Conservation (phyloP, 208 protist genomes). For the Porcisia deanei region DNA sequence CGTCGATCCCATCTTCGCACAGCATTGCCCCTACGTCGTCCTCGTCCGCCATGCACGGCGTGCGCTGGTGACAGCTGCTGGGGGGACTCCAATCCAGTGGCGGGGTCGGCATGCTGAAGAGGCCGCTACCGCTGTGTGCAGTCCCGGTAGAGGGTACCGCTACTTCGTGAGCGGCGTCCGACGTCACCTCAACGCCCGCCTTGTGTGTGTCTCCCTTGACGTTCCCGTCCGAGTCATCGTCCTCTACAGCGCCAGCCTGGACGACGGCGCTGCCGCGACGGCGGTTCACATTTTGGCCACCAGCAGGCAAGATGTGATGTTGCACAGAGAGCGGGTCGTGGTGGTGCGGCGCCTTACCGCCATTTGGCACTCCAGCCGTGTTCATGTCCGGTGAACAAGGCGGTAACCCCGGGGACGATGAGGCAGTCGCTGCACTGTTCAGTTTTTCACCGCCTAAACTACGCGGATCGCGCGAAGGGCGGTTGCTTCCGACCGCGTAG, state of each 20-base stretch:
- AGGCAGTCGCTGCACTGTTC: not conserved
- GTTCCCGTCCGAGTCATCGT: not conserved
- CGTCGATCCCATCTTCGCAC: slow-evolving; percentile 11
- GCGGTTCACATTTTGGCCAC: slow-evolving; percentile 4
- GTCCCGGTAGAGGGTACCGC: not conserved
- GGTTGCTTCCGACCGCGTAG: not conserved
- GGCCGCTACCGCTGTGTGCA: not conserved
- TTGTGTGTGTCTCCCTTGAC: not conserved
- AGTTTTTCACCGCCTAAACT: slow-evolving; percentile 23
- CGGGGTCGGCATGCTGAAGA: not conserved
- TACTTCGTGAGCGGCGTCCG: slow-evolving; percentile 3
- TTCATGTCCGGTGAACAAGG: not conserved
- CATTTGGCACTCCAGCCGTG: not conserved
- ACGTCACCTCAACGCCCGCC: not conserved
- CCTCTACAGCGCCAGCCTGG: slow-evolving; percentile 11
- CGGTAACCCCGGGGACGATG: not conserved
- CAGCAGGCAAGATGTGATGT: not conserved
- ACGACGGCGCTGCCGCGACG: slow-evolving; percentile 15
- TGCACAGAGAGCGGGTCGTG: not conserved
- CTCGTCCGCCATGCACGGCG: slow-evolving; percentile 70
- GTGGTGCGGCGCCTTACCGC: not conserved
- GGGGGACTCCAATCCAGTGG: slow-evolving; percentile 47
- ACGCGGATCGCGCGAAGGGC: slow-evolving; percentile 5
- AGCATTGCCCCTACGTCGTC: slow-evolving; percentile 49
- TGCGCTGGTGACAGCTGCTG: slow-evolving; percentile 73